Percentiles rank a stretch among this genome's conserved stretches.
These are phyloP conservation scores for Cyberlindnera amylophila DNA, from an alignment of 805 yeast species.

Conservation along the genomic window DNA sequence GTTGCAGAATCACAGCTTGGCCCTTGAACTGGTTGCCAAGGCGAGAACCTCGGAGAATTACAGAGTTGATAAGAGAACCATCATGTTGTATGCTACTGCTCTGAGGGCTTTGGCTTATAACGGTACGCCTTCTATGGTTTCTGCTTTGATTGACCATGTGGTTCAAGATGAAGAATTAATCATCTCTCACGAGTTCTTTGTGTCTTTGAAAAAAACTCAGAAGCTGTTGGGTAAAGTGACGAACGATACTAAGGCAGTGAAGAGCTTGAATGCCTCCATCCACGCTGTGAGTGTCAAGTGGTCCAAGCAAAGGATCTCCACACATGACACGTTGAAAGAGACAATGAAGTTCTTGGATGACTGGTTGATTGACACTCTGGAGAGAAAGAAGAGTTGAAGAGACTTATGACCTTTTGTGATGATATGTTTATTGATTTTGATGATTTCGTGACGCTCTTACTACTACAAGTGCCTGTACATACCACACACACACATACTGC, in stretches of 20 bases:
- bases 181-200: background rate
- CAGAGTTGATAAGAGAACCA: slow-evolving; percentile 3
- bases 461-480: background rate
- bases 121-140: slow-evolving; percentile 3
- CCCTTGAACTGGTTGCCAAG: slow-evolving; percentile 10
- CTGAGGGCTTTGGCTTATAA: slow-evolving; percentile 7
- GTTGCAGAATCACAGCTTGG: slow-evolving; percentile 1
- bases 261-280: background rate
- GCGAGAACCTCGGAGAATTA: slow-evolving; percentile 13
- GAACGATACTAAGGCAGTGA: background rate
- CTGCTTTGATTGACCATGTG: slow-evolving; percentile 4
- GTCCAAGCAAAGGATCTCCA: background rate
- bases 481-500: background rate
- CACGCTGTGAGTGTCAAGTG: background rate
- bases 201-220: slow-evolving; percentile 1
- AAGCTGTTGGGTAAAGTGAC: slow-evolving; percentile 1
- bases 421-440: background rate
- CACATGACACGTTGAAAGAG: background rate
- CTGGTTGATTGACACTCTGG: slow-evolving; percentile 1
- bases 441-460: background rate
- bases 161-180: slow-evolving; percentile 2
- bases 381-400: background rate
- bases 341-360: slow-evolving; percentile 4
- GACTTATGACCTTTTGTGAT: slow-evolving; percentile 2
- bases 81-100: slow-evolving; percentile 8